These are phyloP conservation scores for Aegilops umbellulata DNA, from an alignment of 176 grass and related monocot species.

Conservation along the genomic window DNA sequence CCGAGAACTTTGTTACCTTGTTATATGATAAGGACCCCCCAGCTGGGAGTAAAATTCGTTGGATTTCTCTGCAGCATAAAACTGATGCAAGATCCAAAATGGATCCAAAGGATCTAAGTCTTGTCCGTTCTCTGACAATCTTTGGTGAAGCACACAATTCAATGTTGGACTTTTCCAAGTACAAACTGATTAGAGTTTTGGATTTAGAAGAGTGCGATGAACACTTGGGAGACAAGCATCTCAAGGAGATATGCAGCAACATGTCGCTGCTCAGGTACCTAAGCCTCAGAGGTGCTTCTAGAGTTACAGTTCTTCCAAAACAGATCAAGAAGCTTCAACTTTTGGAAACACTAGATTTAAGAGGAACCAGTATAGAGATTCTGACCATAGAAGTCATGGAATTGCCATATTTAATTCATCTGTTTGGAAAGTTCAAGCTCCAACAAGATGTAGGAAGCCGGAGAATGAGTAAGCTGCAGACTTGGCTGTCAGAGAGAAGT, in stretches of 20 bases:
- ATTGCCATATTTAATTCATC: not conserved
- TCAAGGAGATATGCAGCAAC: not conserved
- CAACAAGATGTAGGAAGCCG: not conserved
- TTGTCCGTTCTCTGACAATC: not conserved
- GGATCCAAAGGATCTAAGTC: not conserved
- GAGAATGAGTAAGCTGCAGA: not conserved
- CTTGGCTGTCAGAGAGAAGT: not conserved
- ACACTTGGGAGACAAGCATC: not conserved
- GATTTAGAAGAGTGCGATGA: not conserved
- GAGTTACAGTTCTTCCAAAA: not conserved
- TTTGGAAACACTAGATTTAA: constrained; percentile 16
- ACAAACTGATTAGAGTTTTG: constrained; percentile 2
- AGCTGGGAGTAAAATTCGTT: not conserved
- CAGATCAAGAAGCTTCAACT: constrained; percentile 25
- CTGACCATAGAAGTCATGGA: not conserved
- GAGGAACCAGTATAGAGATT: constrained; percentile 1
- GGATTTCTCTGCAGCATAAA: not conserved
- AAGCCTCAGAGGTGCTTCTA: not conserved
- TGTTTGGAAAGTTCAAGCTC: not conserved
- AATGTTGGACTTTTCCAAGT: not conserved
- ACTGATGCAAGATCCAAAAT: not conserved
- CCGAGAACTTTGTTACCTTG: constrained; percentile 4
- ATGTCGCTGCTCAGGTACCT: constrained; percentile 19
- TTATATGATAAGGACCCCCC: not conserved
- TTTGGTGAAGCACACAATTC: not conserved